Evolutionary conservation across 2,329 filamentous ascomycete species (phyloP).

Genomic region (Curvularia hawaiiensis): DNA sequence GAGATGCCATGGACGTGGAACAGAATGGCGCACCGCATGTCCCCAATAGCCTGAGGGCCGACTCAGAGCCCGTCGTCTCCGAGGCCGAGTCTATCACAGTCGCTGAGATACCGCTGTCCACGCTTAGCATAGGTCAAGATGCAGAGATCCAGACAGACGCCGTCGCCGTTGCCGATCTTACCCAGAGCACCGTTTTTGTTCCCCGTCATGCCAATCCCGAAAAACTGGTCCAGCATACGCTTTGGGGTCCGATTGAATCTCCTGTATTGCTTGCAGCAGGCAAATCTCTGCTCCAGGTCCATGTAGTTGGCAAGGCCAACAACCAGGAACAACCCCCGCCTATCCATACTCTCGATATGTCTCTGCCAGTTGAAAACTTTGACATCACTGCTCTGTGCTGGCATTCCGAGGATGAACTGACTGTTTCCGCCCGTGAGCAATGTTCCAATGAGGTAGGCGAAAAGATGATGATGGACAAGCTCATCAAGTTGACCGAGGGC

Average conservation of each 20-base stretch:
- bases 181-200: constrained; percentile 37
- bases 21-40: constrained; percentile 38
- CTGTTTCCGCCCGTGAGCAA: constrained; percentile 43
- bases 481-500: constrained; percentile 42
- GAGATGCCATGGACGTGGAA: constrained; percentile 56
- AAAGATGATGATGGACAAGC: constrained; percentile 46
- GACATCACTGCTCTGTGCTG: constrained; percentile 46
- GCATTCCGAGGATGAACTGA: constrained; percentile 41
- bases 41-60: constrained; percentile 39
- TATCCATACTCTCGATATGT: constrained; percentile 31
- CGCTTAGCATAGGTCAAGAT: constrained; percentile 47
- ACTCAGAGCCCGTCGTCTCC: constrained; percentile 44
- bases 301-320: constrained; percentile 32
- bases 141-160: constrained; percentile 46
- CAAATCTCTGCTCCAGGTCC: constrained; percentile 42
- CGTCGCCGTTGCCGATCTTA: constrained; percentile 39
- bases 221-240: constrained; percentile 39
- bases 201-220: constrained; percentile 30
- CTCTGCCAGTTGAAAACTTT: constrained; percentile 39
- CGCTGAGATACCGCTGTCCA: constrained; percentile 47
- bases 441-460: constrained; percentile 45
- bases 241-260: constrained; percentile 41
- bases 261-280: constrained; percentile 44
- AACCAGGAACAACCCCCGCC: constrained; percentile 10
- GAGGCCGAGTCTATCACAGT: constrained; percentile 47